These are phyloP conservation scores for Syzygium aqueum DNA, from an alignment of 345 rosid species.

Conservation along the genomic window DNA sequence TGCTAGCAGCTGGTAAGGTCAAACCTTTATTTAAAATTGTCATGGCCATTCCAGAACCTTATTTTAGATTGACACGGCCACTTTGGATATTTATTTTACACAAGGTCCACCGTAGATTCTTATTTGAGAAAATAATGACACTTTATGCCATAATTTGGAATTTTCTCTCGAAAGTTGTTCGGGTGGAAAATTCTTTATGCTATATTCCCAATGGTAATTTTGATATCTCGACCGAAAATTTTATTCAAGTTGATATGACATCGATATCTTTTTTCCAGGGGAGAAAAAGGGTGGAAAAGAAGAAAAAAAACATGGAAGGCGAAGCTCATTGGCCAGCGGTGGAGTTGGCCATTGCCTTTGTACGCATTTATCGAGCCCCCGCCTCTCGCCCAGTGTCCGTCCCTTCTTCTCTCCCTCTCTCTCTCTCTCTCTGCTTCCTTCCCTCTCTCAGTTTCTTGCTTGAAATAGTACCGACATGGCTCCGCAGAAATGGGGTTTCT, in stretches of 20 bases:
- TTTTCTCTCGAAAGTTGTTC: too few relatives aligned
- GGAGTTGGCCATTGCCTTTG: constrained; percentile 46
- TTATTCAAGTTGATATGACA: background rate
- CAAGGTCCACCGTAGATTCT: too few relatives aligned
- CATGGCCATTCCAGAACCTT: too few relatives aligned
- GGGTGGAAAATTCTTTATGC: too few relatives aligned
- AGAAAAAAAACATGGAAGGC: constrained; percentile 40
- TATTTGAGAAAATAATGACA: too few relatives aligned
- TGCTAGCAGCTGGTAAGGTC: too few relatives aligned
- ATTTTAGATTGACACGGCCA: too few relatives aligned
- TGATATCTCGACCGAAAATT: background rate
- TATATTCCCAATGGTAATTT: background rate
- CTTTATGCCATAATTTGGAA: too few relatives aligned
- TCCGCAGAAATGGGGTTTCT: constrained; percentile 55
- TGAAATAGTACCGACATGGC: constrained; percentile 58
- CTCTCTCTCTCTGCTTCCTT: background rate
- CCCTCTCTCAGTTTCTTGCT: constrained; percentile 27
- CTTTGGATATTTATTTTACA: too few relatives aligned
- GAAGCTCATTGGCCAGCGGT: constrained; percentile 45
- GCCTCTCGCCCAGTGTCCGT: background rate
- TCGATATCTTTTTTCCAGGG: background rate
- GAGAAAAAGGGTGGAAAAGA: constrained; percentile 14
- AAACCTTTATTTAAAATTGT: too few relatives aligned
- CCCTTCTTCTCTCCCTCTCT: background rate
- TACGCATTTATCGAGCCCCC: constrained; percentile 17